These are phyloP conservation scores for Madurella mycetomatis DNA, from an alignment of 2,329 filamentous ascomycete species.

Conservation along the genomic window DNA sequence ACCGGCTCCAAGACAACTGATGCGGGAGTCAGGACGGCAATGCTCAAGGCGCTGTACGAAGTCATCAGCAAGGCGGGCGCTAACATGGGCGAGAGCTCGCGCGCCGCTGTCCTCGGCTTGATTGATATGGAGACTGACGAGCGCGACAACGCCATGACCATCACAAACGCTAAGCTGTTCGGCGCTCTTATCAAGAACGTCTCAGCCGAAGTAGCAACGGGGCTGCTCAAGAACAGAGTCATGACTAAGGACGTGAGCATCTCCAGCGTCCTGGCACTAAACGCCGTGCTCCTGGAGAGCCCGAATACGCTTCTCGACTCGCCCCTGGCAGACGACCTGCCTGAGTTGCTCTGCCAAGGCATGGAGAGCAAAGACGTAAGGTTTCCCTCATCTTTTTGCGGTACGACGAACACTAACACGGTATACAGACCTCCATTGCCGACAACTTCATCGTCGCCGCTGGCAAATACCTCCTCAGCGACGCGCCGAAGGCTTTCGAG, in stretches of 20 bases:
- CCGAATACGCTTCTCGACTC: conserved; percentile 63
- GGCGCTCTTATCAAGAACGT: conserved; percentile 87
- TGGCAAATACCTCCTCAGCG: conserved; percentile 79
- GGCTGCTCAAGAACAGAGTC: conserved; percentile 65
- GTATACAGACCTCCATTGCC: conserved; percentile 62
- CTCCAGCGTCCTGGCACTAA: conserved; percentile 79
- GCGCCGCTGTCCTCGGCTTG: conserved; percentile 76
- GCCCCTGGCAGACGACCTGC: conserved; percentile 66
- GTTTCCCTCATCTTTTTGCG: conserved; percentile 17
- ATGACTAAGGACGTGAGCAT: conserved; percentile 70
- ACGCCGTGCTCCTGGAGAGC: conserved; percentile 81
- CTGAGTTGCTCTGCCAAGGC: conserved; percentile 73
- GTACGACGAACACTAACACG: conserved; percentile 20
- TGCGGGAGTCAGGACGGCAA: conserved; percentile 82
- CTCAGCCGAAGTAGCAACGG: conserved; percentile 61
- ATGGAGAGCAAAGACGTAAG: conserved; percentile 72
- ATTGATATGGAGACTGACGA: conserved; percentile 83
- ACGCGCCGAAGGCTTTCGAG: conserved; percentile 67
- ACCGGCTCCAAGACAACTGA: conserved; percentile 92
- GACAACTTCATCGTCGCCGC: conserved; percentile 86
- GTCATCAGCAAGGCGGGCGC: conserved; percentile 90
- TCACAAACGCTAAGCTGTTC: conserved; percentile 85
- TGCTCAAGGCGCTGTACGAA: conserved; percentile 95
- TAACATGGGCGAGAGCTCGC: conserved; percentile 91
- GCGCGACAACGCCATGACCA: conserved; percentile 70